Evolutionary conservation across 495 filamentous ascomycete species (phyloP), one percentile per base, ranked within the genome.

Genomic region (Penicillium steckii): DNA sequence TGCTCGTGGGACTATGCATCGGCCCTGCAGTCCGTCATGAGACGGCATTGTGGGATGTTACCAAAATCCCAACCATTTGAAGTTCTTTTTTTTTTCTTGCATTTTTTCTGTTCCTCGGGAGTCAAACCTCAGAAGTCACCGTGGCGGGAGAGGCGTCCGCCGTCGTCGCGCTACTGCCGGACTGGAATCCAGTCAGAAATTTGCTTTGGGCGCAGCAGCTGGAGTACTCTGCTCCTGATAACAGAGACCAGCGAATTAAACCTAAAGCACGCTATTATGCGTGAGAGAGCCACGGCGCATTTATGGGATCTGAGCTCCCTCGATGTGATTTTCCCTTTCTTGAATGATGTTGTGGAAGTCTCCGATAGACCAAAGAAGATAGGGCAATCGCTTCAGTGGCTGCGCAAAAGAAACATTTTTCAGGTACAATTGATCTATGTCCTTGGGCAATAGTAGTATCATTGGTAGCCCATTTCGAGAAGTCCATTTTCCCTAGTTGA

Each of bases 81-180:
- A 19, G 38, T 29, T 18, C 23, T 5, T 24, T 8, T 44, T 44
- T 25, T 17, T 24, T 8, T 10, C 35, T 38, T 6, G 35, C 9
- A 7, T 50, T 38, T n/a, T n/a, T n/a, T n/a, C n/a, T n/a, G n/a
- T n/a, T n/a, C n/a, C n/a, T n/a, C n/a, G n/a, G n/a, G 38, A 41
- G 24, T 13, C 29, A 42, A 40, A 37, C 47, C 46, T 47, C 49
- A 38, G n/a, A 52, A 52, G 27, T 33, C 27, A 42, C 37, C 40
- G 23, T 57, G 52, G 30, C 62, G 62, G 62, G 51, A 62, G 56
- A 58, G 62, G 62, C 62, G 62, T 42, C 48, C 33, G 51, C 55
- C 50, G 33, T 46, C 42, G 50, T 44, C 42, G 50, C 55, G 44
- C 56, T 51, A 65, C 50, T 19, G 24, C 49, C 44, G 30, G 46